phyloP scores from a whole-genome alignment of 352 stramenopile genomes.

The Peronospora destructor region DNA sequence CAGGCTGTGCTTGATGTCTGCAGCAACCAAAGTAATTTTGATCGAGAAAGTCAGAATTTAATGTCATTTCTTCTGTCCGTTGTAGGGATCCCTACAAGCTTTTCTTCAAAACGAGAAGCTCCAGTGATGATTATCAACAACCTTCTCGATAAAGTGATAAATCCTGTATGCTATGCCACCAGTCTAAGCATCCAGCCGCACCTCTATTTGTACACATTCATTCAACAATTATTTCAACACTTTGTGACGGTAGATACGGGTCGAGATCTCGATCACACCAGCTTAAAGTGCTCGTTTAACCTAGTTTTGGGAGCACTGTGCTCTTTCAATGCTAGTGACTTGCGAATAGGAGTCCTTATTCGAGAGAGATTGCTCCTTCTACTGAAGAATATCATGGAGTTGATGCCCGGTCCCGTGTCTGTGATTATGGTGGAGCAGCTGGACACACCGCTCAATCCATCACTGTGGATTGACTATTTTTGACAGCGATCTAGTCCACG shows the following conservation, averaged over 20 bases:
- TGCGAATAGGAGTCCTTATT: conserved; percentile 5
- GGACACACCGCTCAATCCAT: background rate
- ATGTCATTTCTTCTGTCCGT: conserved; percentile 24
- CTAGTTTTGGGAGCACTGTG: conserved; percentile 4
- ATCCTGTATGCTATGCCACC: conserved; percentile 8
- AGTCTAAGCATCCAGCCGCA: conserved; percentile 1
- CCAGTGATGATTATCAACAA: conserved; percentile 10
- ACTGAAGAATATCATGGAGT: conserved; percentile 25
- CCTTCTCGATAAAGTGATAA: conserved; percentile 11
- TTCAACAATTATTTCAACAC: conserved; percentile 12
- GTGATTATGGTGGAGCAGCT: conserved; percentile 8
- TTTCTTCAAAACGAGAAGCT: background rate
- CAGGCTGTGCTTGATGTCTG: conserved; percentile 18
- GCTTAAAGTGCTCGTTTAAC: conserved; percentile 11
- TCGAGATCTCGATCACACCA: background rate
- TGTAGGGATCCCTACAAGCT: conserved; percentile 3
- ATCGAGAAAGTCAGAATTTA: conserved; percentile 25
- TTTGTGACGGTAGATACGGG: conserved; percentile 4
- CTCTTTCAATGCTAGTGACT: background rate
- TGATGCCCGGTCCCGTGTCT: conserved; percentile 11
- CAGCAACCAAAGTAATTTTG: conserved; percentile 15
- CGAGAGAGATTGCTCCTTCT: conserved; percentile 29
- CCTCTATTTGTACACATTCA: conserved; percentile 16
- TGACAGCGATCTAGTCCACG: conserved; percentile 5
- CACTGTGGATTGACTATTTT: conserved; percentile 22